Conservation (phyloP, 305 asterid genomes). For the Rubia peregrina region DNA sequence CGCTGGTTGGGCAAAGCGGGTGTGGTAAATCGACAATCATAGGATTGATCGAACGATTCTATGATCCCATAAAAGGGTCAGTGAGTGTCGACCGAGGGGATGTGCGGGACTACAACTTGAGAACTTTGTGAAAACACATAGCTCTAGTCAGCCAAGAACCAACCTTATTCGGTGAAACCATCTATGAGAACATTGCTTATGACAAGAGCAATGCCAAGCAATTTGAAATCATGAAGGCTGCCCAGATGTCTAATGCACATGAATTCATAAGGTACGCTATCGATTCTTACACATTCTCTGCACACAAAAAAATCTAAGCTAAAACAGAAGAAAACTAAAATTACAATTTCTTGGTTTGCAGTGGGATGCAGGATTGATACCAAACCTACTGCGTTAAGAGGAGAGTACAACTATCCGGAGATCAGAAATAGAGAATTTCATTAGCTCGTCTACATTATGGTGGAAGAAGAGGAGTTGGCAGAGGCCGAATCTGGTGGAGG, state of each 20-base stretch:
- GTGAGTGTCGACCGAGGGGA: slow-evolving; percentile 54
- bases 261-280: slow-evolving; percentile 61
- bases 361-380: slow-evolving; percentile 78
- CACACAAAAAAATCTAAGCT: background rate
- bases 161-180: slow-evolving; percentile 59
- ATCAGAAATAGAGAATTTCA: slow-evolving; percentile 68
- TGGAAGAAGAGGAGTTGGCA: too few species aligned
- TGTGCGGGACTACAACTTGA: slow-evolving; percentile 46
- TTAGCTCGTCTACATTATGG: slow-evolving; percentile 59
- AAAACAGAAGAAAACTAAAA: background rate
- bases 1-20: slow-evolving; percentile 72
- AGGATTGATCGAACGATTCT: slow-evolving; percentile 62
- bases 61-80: slow-evolving; percentile 61
- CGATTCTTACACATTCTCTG: background rate
- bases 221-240: slow-evolving; percentile 65
- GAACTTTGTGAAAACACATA: slow-evolving; percentile 51
- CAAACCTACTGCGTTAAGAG: slow-evolving; percentile 71
- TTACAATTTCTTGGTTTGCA: slow-evolving; percentile 21
- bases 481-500: too few species aligned
- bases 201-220: slow-evolving; percentile 49
- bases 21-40: slow-evolving; percentile 68
- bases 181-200: slow-evolving; percentile 63
- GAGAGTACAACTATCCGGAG: slow-evolving; percentile 71
- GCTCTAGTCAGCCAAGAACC: slow-evolving; percentile 83
- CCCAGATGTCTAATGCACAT: slow-evolving; percentile 65